Percentiles rank a stretch among this genome's conserved stretches.
phyloP scores from a whole-genome alignment of 73 alveolate species.

The Effrenium voratum region DNA sequence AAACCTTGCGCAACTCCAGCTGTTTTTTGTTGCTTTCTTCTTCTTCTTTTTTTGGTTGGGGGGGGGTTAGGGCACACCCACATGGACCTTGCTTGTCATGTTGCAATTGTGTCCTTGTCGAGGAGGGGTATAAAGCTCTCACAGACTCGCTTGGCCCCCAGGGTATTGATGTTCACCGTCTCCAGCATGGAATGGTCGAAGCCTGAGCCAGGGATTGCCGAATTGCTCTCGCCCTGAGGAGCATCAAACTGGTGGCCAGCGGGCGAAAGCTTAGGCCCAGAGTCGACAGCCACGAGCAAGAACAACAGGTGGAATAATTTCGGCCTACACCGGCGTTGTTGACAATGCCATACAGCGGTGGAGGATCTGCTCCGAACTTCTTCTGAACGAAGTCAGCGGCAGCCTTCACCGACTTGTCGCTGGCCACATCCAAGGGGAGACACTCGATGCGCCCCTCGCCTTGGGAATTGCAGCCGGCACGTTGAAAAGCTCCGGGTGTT shows the following conservation, averaged over 20 bases:
- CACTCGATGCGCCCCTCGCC: conserved; percentile 63
- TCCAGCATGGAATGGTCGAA: conserved; percentile 50
- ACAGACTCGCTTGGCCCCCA: conserved; percentile 79
- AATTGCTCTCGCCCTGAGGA: too few species aligned
- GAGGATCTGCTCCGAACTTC: neutral
- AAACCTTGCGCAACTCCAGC: too few species aligned
- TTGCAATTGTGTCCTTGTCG: conserved; percentile 50
- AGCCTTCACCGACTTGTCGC: conserved; percentile 39
- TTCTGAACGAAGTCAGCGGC: conserved; percentile 51
- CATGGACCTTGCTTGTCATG: too few species aligned
- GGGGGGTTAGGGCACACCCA: too few species aligned
- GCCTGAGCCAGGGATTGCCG: conserved; percentile 64
- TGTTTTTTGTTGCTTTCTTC: too few species aligned
- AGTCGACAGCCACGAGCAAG: too few species aligned
- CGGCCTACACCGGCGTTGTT: conserved; percentile 65
- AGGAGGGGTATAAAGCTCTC: conserved; percentile 47
- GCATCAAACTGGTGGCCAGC: too few species aligned
- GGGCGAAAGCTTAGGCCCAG: too few species aligned
- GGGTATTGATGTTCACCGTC: conserved; percentile 65
- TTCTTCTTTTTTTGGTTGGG: too few species aligned
- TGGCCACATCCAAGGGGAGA: conserved; percentile 68
- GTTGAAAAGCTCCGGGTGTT: too few species aligned
- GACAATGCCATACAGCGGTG: conserved; percentile 55
- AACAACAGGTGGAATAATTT: too few species aligned
- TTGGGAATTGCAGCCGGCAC: too few species aligned